Base-by-base conservation (phyloP, 805 yeast species). In the Candida alai region DNA sequence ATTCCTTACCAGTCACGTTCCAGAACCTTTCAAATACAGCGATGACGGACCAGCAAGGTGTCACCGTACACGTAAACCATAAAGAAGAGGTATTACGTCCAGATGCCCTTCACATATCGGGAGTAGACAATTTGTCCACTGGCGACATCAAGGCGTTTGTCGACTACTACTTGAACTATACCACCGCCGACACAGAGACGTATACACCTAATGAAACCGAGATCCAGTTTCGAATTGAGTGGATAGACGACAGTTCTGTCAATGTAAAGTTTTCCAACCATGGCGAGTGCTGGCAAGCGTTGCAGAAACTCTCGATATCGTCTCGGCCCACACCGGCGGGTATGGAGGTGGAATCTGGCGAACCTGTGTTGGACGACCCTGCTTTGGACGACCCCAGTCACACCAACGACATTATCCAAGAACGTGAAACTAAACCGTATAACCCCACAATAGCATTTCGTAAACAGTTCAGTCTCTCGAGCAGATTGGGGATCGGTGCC, bases 61-160 rank as follows among this genome's bases (percentile, higher is more conserved):
- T n/a, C n/a, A n/a, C n/a, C n/a, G n/a, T n/a, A n/a, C n/a, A n/a
- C n/a, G 52, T 59, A 21, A 51, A 60, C 32, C 65, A 65, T 15
- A 36, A 41, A 28, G 40, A 54, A 5, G 64, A 65, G 38, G 47
- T 47, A 2, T 36, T 65, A 22, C 51, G 80, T 30, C 69, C 73
- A 2, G 73, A 70, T 19, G 68, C 80, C 0, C 41, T 81, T 13
- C 64, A 58, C 36, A 41, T 81, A 4, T 51, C 61, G 28, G 89
- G 89, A 14, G 87, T 81, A 3, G 84, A 80, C 41, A 74, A 70
- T 35, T 60, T 81, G 29, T 69, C 80, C 27, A 77, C 84, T 6
- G 65, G 70, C 31, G 80, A 78, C 36, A 72, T 81, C 43, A 76
- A 76, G 53, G 51, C 66, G 10, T 80, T 65, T 47, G 54, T 80